Percentiles rank a stretch among this genome's conserved stretches.
These are phyloP conservation scores for Phytophthora ohioensis DNA, from an alignment of 352 stramenopile species.

Conservation along the genomic window DNA sequence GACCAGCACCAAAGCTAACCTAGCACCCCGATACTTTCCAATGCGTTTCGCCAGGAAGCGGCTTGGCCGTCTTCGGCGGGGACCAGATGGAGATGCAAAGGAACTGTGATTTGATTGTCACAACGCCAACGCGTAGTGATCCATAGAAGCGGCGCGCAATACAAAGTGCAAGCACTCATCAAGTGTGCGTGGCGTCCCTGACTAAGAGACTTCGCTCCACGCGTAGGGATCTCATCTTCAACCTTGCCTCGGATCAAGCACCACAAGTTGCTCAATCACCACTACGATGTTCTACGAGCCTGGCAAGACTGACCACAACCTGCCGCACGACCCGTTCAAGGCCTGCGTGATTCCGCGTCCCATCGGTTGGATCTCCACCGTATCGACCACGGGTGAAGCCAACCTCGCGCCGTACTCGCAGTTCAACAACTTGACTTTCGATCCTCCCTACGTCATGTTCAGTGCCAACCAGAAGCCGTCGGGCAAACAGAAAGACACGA, in stretches of 20 bases:
- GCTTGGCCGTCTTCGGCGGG: not conserved
- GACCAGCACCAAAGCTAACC: too few species aligned
- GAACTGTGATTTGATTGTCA: constrained; percentile 42
- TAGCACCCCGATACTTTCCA: not conserved
- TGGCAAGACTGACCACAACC: constrained; percentile 44
- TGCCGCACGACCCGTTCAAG: constrained; percentile 45
- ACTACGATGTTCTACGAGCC: constrained; percentile 36
- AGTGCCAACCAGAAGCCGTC: constrained; percentile 44
- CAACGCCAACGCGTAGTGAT: constrained; percentile 29
- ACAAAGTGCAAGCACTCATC: constrained; percentile 40
- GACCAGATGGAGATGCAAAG: constrained; percentile 36
- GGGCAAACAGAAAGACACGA: constrained; percentile 41
- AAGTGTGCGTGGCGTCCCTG: constrained; percentile 6
- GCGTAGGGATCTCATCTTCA: constrained; percentile 14
- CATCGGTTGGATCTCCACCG: constrained; percentile 45
- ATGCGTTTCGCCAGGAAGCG: not conserved
- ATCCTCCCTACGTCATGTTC: constrained; percentile 47
- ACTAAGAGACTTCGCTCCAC: constrained; percentile 15
- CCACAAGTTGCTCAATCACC: not conserved
- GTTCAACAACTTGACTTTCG: constrained; percentile 47
- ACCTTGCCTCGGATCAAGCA: constrained; percentile 19
- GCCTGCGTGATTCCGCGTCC: constrained; percentile 37
- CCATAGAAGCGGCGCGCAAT: constrained; percentile 38
- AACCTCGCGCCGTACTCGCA: constrained; percentile 44
- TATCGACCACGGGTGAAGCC: constrained; percentile 27